These are phyloP conservation scores for Penicillium sclerotigenum DNA, from an alignment of 2,329 filamentous ascomycete genomes.

Conservation along the genomic window DNA sequence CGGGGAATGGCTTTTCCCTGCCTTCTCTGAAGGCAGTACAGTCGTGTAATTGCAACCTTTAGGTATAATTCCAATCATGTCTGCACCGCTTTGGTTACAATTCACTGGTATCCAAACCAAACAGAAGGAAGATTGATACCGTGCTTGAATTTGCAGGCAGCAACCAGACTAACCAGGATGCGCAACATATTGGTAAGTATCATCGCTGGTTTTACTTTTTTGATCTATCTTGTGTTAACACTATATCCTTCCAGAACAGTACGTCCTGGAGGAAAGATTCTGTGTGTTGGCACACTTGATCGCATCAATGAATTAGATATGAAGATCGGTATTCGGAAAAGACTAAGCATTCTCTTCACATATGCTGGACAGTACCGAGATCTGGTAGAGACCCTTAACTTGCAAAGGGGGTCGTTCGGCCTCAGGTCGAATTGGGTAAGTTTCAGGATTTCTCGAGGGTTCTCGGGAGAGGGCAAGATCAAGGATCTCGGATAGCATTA, in stretches of 20 bases:
- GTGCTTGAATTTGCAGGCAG: neutral
- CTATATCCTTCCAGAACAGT: neutral
- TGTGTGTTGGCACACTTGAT: slow-evolving; percentile 37
- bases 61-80: slow-evolving; percentile 11
- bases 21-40: neutral
- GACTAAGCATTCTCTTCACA: slow-evolving; percentile 43
- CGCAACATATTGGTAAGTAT: neutral
- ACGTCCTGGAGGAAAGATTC: neutral
- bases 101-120: slow-evolving; percentile 14
- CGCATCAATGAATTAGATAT: slow-evolving; percentile 43
- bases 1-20: neutral
- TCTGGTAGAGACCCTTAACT: slow-evolving; percentile 25
- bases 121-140: slow-evolving; percentile 2
- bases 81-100: slow-evolving; percentile 7
- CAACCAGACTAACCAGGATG: neutral
- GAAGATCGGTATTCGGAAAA: slow-evolving; percentile 46
- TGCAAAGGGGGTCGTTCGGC: slow-evolving; percentile 25
- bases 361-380: slow-evolving; percentile 45
- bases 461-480: slow-evolving; percentile 36
- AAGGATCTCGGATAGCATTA: slow-evolving; percentile 22
- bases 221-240: neutral
- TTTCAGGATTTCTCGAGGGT: slow-evolving; percentile 35
- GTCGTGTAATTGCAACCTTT: neutral
- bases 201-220: rapidly evolving
- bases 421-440: slow-evolving; percentile 33